phyloP scores from a whole-genome alignment of 2,329 filamentous ascomycete species.

The Botryotinia calthae region DNA sequence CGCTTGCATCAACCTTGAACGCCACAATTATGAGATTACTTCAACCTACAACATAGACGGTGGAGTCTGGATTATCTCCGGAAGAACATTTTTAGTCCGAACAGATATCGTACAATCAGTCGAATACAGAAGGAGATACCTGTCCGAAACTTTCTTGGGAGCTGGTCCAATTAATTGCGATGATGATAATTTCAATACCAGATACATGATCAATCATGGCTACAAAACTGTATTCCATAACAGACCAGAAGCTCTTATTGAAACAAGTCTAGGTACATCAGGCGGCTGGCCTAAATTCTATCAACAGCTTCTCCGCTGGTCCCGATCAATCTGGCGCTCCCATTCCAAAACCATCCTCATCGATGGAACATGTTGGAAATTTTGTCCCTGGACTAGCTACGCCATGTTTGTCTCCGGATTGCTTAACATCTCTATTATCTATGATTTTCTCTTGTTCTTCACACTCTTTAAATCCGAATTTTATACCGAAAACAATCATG shows the following conservation, averaged over 20 bases:
- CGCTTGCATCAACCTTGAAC: conserved; percentile 57
- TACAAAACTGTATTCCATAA: conserved; percentile 57
- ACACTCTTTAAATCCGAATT: background rate
- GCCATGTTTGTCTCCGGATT: conserved; percentile 54
- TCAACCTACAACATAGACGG: conserved; percentile 56
- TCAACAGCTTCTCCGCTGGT: conserved; percentile 55
- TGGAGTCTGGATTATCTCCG: conserved; percentile 57
- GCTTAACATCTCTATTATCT: conserved; percentile 55
- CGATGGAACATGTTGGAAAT: conserved; percentile 41
- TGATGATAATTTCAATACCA: conserved; percentile 61
- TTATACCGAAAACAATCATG: background rate
- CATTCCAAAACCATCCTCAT: conserved; percentile 50
- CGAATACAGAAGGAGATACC: conserved; percentile 46
- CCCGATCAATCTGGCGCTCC: conserved; percentile 56
- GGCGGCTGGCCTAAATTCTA: conserved; percentile 45
- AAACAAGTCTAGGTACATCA: conserved; percentile 52
- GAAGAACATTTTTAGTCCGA: conserved; percentile 52
- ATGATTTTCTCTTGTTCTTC: conserved; percentile 47
- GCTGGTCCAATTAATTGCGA: conserved; percentile 51
- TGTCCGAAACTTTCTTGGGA: conserved; percentile 51
- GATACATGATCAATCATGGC: conserved; percentile 49
- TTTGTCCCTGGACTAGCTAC: conserved; percentile 53
- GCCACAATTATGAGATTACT: conserved; percentile 61
- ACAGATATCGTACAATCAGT: conserved; percentile 48
- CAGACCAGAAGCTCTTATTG: conserved; percentile 46